A percentile compares a stretch with the other conserved stretches of the same genome.
These are phyloP conservation scores for Cladophialophora immunda DNA, from an alignment of 2,329 filamentous ascomycete species.

Conservation along the genomic window DNA sequence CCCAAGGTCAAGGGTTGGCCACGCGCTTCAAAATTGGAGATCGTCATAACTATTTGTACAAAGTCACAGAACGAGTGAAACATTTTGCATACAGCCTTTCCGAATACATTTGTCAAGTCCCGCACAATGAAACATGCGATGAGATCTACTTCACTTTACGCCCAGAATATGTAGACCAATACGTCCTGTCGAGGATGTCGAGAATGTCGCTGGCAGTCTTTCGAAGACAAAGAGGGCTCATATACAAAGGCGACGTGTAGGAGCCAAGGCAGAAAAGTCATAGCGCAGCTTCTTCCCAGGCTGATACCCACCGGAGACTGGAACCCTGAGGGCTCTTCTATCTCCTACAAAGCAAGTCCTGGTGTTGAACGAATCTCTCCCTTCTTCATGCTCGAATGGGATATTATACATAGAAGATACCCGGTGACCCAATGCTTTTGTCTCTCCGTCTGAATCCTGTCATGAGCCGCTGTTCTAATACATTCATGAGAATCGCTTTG, in stretches of 20 bases:
- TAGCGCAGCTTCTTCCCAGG: background rate
- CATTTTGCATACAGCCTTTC: background rate
- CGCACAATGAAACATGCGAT: background rate
- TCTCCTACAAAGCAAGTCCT: background rate
- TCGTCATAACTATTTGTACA: constrained; percentile 7
- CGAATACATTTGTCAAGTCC: background rate
- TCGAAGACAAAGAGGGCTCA: background rate
- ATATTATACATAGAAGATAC: constrained; percentile 30
- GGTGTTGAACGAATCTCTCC: constrained; percentile 1
- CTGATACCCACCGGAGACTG: background rate
- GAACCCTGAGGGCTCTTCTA: background rate
- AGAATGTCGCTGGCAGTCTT: background rate
- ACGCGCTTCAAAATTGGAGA: constrained; percentile 11
- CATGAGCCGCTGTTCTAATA: background rate
- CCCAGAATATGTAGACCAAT: background rate
- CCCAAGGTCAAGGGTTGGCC: constrained; percentile 4
- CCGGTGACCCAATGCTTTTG: constrained; percentile 27
- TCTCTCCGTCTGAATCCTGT: constrained; percentile 14
- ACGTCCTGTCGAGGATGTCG: background rate
- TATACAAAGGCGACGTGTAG: background rate
- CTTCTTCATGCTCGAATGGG: constrained; percentile 5
- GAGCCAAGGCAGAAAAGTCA: background rate
- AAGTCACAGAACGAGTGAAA: background rate
- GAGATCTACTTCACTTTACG: background rate
- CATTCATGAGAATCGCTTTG: constrained; percentile 75